These are phyloP conservation scores for Pythium vanterpoolii DNA, from an alignment of 352 stramenopile genomes.

Conservation along the genomic window DNA sequence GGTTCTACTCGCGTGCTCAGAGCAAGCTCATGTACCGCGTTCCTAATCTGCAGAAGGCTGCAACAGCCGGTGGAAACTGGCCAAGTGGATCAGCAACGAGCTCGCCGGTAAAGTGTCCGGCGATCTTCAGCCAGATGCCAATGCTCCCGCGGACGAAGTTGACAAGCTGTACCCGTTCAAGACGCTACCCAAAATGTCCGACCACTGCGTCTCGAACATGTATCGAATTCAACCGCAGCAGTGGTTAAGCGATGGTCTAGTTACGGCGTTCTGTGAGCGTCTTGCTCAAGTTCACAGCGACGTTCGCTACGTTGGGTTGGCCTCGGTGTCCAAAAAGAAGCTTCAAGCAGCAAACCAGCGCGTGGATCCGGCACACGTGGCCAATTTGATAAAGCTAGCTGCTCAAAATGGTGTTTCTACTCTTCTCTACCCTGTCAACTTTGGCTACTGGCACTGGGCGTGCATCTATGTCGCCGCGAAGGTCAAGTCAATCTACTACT, in stretches of 20 bases:
- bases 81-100: neutral
- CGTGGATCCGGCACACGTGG: neutral
- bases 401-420: neutral
- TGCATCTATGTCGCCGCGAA: neutral
- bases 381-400: neutral
- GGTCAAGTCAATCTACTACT: neutral
- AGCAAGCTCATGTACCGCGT: neutral
- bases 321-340: neutral
- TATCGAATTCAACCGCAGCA: neutral
- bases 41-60: neutral
- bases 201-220: neutral
- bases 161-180: neutral
- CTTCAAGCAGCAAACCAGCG: neutral
- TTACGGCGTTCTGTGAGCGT: neutral
- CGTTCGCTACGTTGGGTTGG: neutral
- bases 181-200: neutral
- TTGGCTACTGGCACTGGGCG: slow-evolving; percentile 1
- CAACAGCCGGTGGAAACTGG: neutral
- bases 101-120: neutral
- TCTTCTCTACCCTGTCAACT: neutral
- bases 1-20: neutral
- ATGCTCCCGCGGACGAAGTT: neutral
- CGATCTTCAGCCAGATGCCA: neutral
- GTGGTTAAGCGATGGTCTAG: neutral
- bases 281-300: neutral